These are phyloP conservation scores for Cornus kousa DNA, from an alignment of 148 eudicot species.

Conservation along the genomic window DNA sequence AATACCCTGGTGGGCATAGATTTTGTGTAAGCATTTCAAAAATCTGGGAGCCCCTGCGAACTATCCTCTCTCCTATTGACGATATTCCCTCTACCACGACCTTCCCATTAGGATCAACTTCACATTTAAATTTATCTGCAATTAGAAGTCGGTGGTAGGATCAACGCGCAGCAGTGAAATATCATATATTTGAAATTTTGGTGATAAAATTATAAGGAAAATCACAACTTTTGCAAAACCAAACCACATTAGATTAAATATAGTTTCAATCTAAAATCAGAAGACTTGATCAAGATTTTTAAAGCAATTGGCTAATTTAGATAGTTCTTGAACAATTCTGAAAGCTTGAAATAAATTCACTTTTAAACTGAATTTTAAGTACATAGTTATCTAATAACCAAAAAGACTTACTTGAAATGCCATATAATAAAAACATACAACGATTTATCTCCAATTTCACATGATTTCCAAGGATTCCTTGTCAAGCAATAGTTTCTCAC, in stretches of 20 bases:
- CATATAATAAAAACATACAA: not conserved
- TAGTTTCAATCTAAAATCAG: too few species aligned
- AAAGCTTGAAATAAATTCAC: not conserved
- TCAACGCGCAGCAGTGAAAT: not conserved
- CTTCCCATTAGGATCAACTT: constrained; percentile 48
- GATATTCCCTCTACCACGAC: constrained; percentile 49
- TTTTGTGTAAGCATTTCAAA: constrained; percentile 70
- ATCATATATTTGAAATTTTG: not conserved
- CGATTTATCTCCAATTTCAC: not conserved
- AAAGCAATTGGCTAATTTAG: not conserved
- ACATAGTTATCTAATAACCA: not conserved
- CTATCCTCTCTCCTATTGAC: constrained; percentile 55
- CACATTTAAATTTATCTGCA: constrained; percentile 51
- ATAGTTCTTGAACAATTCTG: not conserved
- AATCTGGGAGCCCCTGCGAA: constrained; percentile 37
- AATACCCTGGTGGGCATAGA: constrained; percentile 61
- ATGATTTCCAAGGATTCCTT: not conserved
- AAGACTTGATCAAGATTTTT: not conserved
- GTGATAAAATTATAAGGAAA: too few species aligned
- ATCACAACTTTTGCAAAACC: too few species aligned
- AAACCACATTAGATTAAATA: too few species aligned
- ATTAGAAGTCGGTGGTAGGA: constrained; percentile 14
- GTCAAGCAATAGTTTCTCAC: not conserved
- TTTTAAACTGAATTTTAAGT: too few species aligned
- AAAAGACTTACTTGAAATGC: not conserved